These are phyloP conservation scores for Sophora flavescens DNA, from an alignment of 306 rosid species.

Conservation along the genomic window DNA sequence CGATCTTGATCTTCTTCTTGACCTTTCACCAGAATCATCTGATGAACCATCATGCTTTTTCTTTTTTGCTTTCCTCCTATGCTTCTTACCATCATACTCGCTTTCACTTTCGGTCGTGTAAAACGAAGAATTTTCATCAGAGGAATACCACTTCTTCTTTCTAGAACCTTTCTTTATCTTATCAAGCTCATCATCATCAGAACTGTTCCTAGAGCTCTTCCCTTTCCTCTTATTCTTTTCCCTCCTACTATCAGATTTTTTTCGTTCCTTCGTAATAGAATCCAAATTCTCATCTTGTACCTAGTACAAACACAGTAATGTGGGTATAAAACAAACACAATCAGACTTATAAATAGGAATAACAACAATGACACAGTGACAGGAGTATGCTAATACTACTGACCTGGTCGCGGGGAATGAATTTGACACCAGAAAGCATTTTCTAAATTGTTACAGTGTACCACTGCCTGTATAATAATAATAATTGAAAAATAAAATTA, in stretches of 20 bases:
- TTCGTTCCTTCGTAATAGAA: slow-evolving; percentile 50
- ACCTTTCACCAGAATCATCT: slow-evolving; percentile 47
- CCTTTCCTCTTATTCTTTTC: slow-evolving; percentile 45
- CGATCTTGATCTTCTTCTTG: slow-evolving; percentile 45
- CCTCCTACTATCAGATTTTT: slow-evolving; percentile 48
- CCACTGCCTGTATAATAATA: slow-evolving; percentile 32
- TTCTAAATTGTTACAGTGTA: not conserved
- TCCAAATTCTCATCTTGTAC: slow-evolving; percentile 48
- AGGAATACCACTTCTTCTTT: slow-evolving; percentile 80
- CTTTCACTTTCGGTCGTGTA: slow-evolving; percentile 57
- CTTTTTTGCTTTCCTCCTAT: slow-evolving; percentile 51
- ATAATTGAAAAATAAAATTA: not conserved
- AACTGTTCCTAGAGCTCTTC: slow-evolving; percentile 53
- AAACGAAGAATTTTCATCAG: slow-evolving; percentile 61
- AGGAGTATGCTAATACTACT: slow-evolving; percentile 4
- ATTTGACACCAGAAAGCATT: slow-evolving; percentile 60
- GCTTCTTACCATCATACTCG: slow-evolving; percentile 50
- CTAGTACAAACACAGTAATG: slow-evolving; percentile 30
- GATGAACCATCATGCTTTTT: slow-evolving; percentile 44
- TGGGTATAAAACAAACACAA: not conserved
- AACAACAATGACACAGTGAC: slow-evolving; percentile 19
- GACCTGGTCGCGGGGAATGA: slow-evolving; percentile 60
- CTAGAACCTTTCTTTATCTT: slow-evolving; percentile 63
- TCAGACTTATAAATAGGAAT: not conserved
- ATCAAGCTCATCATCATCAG: slow-evolving; percentile 62